phyloP scores from a whole-genome alignment of 2,329 filamentous ascomycete genomes.

The Colletotrichum cereale region DNA sequence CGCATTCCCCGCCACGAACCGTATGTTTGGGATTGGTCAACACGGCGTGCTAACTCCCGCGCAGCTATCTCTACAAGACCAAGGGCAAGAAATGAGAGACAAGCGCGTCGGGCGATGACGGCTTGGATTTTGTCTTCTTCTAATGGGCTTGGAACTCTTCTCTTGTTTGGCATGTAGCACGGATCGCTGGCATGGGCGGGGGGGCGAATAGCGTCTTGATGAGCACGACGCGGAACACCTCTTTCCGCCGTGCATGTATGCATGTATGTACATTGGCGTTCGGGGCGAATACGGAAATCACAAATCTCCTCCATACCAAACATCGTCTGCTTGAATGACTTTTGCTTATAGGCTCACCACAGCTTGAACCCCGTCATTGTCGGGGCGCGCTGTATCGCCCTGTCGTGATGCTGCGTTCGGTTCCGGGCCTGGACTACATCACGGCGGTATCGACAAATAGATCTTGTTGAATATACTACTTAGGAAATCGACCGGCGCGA shows the following conservation, averaged over 20 bases:
- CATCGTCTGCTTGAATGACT: conserved; percentile 17
- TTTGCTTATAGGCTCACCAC: conserved; percentile 10
- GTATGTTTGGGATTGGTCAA: no score
- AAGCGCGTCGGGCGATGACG: conserved; percentile 7
- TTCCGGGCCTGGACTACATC: not conserved
- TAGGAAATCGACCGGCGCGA: conserved; percentile 15
- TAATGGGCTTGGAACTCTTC: conserved; percentile 25
- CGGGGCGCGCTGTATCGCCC: not conserved
- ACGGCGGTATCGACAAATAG: conserved; percentile 20
- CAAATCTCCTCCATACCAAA: conserved; percentile 30
- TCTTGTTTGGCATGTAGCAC: conserved; percentile 35
- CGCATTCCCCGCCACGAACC: conserved; percentile 45
- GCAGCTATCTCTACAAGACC: conserved; percentile 53
- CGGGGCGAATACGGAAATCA: conserved; percentile 33
- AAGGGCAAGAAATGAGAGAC: conserved; percentile 48
- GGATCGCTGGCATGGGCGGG: conserved; percentile 25
- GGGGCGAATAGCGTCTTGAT: conserved; percentile 31
- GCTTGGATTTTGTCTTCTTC: conserved; percentile 14
- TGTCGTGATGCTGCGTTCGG: not conserved
- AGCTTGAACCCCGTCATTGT: not conserved
- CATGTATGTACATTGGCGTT: conserved; percentile 39
- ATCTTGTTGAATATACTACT: conserved; percentile 38
- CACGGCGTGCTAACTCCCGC: not conserved
- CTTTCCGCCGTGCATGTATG: conserved; percentile 6
- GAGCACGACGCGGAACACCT: conserved; percentile 29